phyloP scores from a whole-genome alignment of 345 rosid genomes.

The Balakata baccata region DNA sequence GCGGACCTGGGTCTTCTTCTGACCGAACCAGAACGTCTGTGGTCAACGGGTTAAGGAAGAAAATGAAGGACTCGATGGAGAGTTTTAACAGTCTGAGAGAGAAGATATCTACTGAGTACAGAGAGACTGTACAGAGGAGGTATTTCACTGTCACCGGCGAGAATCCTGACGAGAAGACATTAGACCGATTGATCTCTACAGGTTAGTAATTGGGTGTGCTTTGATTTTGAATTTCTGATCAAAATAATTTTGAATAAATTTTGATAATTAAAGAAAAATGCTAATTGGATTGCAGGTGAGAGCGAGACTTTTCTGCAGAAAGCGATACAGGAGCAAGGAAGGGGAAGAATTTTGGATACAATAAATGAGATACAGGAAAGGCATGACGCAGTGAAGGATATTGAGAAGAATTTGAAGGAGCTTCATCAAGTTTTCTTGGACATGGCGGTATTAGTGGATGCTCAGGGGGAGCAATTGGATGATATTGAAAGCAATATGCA shows the following conservation, averaged over 20 bases:
- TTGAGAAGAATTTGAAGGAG: conserved; percentile 75
- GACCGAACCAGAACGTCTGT: conserved; percentile 83
- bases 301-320: conserved; percentile 84
- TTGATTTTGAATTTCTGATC: too few relatives aligned
- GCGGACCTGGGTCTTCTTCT: conserved; percentile 86
- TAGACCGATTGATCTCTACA: conserved; percentile 84
- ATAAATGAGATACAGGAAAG: conserved; percentile 83
- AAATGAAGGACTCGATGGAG: conserved; percentile 86
- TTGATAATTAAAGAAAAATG: too few relatives aligned
- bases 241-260: too few relatives aligned
- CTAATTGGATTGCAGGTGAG: conserved; percentile 47
- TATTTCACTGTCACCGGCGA: conserved; percentile 92
- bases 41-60: conserved; percentile 87
- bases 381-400: conserved; percentile 78
- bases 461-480: conserved; percentile 72
- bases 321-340: conserved; percentile 90
- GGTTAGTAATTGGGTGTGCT: conserved; percentile 36
- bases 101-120: conserved; percentile 67
- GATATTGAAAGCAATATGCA: conserved; percentile 79
- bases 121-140: conserved; percentile 88
- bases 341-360: conserved; percentile 70
- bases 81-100: conserved; percentile 66
- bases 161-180: conserved; percentile 70
- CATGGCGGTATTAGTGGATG: conserved; percentile 77
- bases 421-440: conserved; percentile 85